Evolutionary conservation across 768 basidiomycete genomes (phyloP).

Genomic region (Strobilomyces dryophilus): DNA sequence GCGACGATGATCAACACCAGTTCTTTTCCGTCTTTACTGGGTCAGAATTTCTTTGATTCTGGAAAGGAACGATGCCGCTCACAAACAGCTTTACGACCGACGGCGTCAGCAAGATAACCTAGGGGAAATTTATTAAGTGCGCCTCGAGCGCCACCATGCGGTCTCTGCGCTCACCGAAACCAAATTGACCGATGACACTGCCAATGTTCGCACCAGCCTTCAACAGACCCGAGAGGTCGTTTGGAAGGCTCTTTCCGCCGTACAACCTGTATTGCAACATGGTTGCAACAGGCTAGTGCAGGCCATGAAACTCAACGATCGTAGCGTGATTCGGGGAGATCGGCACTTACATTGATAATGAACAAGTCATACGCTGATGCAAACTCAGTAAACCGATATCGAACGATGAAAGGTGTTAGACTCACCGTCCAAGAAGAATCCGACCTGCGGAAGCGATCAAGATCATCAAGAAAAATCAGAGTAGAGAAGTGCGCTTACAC

Average conservation of each 20-base stretch:
- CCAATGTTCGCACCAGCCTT: constrained; percentile 72
- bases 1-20: constrained; percentile 78
- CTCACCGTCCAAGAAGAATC: constrained; percentile 69
- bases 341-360: constrained; percentile 54
- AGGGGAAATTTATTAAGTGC: neutral
- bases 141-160: neutral
- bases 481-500: constrained; percentile 35
- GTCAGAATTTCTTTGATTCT: constrained; percentile 1
- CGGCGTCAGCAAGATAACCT: constrained; percentile 63
- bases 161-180: constrained; percentile 41
- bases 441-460: constrained; percentile 39
- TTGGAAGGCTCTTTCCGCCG: constrained; percentile 45
- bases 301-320: neutral
- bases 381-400: constrained; percentile 3
- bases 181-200: constrained; percentile 65
- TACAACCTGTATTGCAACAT: constrained; percentile 68
- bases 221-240: constrained; percentile 55
- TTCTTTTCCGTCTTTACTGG: constrained; percentile 60
- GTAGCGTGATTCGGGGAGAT: neutral
- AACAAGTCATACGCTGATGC: constrained; percentile 64
- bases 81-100: constrained; percentile 71
- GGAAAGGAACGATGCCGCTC: constrained; percentile 3
- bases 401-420: neutral
- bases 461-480: neutral
- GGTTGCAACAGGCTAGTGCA: constrained; percentile 53